phyloP scores from a whole-genome alignment of 208 protist species.

The Spongospora subterranea region DNA sequence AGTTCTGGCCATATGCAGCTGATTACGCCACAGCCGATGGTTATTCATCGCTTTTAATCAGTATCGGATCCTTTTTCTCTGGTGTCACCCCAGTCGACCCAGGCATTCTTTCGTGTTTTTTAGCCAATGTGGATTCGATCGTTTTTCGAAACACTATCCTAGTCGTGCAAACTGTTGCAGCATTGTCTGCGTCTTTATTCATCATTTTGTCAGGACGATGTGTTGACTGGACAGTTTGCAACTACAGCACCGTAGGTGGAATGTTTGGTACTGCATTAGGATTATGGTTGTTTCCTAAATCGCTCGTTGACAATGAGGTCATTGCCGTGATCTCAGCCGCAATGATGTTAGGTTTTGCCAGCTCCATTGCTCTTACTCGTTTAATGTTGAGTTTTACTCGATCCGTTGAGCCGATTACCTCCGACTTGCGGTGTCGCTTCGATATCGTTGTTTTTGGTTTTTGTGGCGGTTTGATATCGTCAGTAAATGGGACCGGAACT shows the following conservation, averaged over 20 bases:
- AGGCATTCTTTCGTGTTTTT: background rate
- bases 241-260: background rate
- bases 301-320: background rate
- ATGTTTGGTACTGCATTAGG: background rate
- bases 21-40: background rate
- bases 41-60: background rate
- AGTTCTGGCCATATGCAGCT: background rate
- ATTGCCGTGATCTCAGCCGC: background rate
- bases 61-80: background rate
- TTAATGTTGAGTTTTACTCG: background rate
- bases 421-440: background rate
- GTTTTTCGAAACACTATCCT: background rate
- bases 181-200: background rate
- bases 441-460: background rate
- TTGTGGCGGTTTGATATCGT: background rate
- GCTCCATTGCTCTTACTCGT: background rate
- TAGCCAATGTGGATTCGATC: background rate
- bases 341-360: background rate
- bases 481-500: background rate
- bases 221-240: background rate
- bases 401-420: background rate
- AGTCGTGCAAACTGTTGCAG: background rate
- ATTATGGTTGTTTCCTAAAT: background rate
- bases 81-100: background rate
- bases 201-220: background rate